Evolutionary conservation across 2,329 filamentous ascomycete genomes (phyloP), one percentile per base, ranked within the genome.

Genomic region (Ceratocystis lukuohia): DNA sequence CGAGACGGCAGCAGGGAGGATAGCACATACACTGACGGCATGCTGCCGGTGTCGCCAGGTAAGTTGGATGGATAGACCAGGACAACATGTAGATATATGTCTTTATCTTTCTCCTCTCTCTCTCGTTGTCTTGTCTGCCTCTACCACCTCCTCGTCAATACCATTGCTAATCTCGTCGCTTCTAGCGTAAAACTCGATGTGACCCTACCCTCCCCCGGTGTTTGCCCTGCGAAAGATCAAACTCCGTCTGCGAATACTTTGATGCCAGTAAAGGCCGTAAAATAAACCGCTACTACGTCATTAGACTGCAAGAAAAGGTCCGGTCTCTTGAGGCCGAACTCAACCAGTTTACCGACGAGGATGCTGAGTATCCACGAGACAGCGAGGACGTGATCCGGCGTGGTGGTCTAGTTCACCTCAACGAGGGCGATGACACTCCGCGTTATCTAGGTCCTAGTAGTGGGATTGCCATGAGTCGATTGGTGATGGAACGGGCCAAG

Each of bases 401-500:
- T 0, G 90, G 90, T 25, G 92, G 91, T 30, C 83, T 93, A 70
- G 90, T 97, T 71, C 88, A 87, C 56, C 84, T 97, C 64, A 86
- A 88, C 72, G 89, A 93, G 71, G 86, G 87, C 66, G 91, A 96
- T 74, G 93, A 96, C 76, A 87, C 84, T 1, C 86, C 89, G 17
- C 89, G 93, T 69, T 97, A 94, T 74, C 80, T 99, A 2, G 94
- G 94, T 0, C 89, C 94, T 2, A 96, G 92, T 62, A 97, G 93
- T 74, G 94, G 93, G 68, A 96, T 96, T 72, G 90, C 91, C 73
- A 96, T 97, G 79, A 96, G 92, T 12, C 86, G 93, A 37, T 81
- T 97, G 70, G 87, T 99, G 10, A 96, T 99, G 88, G 92, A 96
- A 74, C 86, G 96, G 75, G 93, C 93, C 65, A 97, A 96, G 77